phyloP scores from a whole-genome alignment of 345 rosid genomes.

The Eucalyptus pauciflora region DNA sequence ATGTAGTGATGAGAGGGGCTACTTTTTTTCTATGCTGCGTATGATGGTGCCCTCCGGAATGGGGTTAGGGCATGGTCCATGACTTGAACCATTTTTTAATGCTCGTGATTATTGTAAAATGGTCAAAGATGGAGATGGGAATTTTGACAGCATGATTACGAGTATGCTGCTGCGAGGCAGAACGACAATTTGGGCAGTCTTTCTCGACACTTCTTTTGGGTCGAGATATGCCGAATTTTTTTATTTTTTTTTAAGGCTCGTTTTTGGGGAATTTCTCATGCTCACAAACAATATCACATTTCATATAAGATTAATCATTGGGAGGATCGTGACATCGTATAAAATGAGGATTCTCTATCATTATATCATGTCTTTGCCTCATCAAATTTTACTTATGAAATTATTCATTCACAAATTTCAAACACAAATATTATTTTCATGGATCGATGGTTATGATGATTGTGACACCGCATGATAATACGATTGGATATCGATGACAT shows the following conservation, averaged over 20 bases:
- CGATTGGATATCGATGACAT: not conserved
- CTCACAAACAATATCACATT: not conserved
- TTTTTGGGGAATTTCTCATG: not conserved
- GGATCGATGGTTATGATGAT: not conserved
- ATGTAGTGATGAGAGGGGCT: not conserved
- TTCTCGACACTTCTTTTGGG: not conserved
- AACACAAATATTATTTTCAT: not conserved
- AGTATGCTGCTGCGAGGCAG: not conserved
- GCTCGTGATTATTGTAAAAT: not conserved
- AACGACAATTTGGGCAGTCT: not conserved
- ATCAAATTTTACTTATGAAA: not conserved
- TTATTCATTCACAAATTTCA: not conserved
- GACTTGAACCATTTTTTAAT: not conserved
- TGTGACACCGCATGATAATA: not conserved
- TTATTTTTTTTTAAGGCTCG: rapidly evolving
- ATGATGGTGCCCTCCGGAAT: not conserved
- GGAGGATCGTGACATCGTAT: not conserved
- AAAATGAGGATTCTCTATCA: not conserved
- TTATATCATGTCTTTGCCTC: not conserved
- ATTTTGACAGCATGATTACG: not conserved
- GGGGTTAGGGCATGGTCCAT: not conserved
- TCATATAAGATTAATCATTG: not conserved
- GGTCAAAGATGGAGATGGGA: not conserved
- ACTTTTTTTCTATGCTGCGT: not conserved
- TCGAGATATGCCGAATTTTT: not conserved